Evolutionary conservation across 495 filamentous ascomycete genomes (phyloP).

Genomic region (Oleoguttula mirabilis): DNA sequence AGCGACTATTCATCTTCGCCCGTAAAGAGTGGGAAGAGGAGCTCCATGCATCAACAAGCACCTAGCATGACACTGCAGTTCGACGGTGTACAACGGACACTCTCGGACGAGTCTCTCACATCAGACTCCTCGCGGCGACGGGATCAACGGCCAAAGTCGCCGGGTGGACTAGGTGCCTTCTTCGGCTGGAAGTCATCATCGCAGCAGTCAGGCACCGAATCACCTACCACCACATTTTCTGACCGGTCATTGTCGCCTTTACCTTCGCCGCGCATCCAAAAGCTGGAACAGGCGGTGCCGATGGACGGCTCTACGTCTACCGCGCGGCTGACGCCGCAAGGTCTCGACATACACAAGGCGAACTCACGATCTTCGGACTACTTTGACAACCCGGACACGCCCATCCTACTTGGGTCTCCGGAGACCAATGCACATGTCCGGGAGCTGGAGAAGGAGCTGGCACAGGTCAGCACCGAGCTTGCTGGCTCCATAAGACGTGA

Average conservation of each 20-base stretch:
- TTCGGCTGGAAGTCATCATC: conserved; percentile 56
- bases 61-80: conserved; percentile 15
- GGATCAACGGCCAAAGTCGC: conserved; percentile 12
- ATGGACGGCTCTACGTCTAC: conserved; percentile 26
- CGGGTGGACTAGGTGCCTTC: conserved; percentile 29
- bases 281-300: neutral
- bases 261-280: conserved; percentile 44
- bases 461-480: conserved; percentile 82
- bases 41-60: conserved; percentile 7
- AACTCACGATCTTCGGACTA: conserved; percentile 24
- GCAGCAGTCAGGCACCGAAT: conserved; percentile 40
- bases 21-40: neutral
- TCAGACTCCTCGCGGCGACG: neutral
- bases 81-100: conserved; percentile 15
- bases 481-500: conserved; percentile 86
- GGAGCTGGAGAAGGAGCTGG: conserved; percentile 87
- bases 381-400: conserved; percentile 31
- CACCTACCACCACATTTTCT: conserved; percentile 52
- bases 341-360: conserved; percentile 28
- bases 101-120: conserved; percentile 14
- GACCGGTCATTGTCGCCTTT: conserved; percentile 48
- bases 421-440: conserved; percentile 41
- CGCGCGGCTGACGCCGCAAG: conserved; percentile 28
- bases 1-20: conserved; percentile 6
- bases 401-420: conserved; percentile 31